Evolutionary conservation across 2,329 filamentous ascomycete species (phyloP).

Genomic region (Cladosporium sp.): DNA sequence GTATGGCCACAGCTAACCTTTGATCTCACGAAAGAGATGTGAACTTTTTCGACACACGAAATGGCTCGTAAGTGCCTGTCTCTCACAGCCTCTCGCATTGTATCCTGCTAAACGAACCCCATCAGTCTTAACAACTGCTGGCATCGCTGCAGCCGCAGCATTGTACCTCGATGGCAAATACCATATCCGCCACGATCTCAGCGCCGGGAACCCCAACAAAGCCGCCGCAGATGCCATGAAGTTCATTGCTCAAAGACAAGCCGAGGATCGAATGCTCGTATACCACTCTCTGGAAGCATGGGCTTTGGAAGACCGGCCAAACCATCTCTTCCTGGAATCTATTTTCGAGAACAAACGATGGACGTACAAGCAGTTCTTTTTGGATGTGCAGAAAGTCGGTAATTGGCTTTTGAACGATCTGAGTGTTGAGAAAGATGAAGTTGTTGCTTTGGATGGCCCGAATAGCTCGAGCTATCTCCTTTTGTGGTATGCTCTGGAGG

Average conservation of each 20-base stretch:
- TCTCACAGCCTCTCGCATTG: too few relatives aligned
- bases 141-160: slow-evolving; percentile 24
- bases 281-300: slow-evolving; percentile 26
- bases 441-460: slow-evolving; percentile 31
- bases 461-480: slow-evolving; percentile 33
- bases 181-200: slow-evolving; percentile 59
- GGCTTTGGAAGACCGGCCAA: slow-evolving; percentile 19
- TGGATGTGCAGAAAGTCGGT: slow-evolving; percentile 64
- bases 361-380: slow-evolving; percentile 69
- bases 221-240: slow-evolving; percentile 19
- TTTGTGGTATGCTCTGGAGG: slow-evolving; percentile 56
- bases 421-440: slow-evolving; percentile 27
- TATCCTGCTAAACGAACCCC: too few relatives aligned
- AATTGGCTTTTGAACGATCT: slow-evolving; percentile 64
- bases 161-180: slow-evolving; percentile 67
- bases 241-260: slow-evolving; percentile 21
- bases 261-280: slow-evolving; percentile 18
- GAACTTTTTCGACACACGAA: too few relatives aligned
- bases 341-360: slow-evolving; percentile 42
- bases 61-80: too few relatives aligned
- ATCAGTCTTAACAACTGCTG: slow-evolving; percentile 20
- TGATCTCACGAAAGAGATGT: too few relatives aligned
- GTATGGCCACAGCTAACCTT: too few relatives aligned
- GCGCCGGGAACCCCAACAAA: slow-evolving; percentile 20
- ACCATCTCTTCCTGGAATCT: slow-evolving; percentile 23